These are phyloP conservation scores for Fusarium sp. DNA, from an alignment of 2,329 filamentous ascomycete species.

Conservation along the genomic window DNA sequence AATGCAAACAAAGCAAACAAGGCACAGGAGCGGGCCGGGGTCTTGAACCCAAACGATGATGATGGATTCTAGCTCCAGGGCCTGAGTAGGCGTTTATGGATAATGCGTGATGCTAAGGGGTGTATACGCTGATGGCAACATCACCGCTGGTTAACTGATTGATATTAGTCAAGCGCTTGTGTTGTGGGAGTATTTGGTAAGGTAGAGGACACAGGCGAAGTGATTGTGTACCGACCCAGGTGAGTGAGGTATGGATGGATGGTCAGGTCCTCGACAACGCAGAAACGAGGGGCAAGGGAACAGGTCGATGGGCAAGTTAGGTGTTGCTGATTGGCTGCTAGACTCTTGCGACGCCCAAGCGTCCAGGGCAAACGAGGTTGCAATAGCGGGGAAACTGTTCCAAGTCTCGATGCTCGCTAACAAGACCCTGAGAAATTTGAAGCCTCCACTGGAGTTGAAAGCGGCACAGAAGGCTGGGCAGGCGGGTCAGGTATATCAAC, in stretches of 20 bases:
- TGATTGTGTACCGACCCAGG: constrained; percentile 10
- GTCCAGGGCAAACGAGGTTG: constrained; percentile 14
- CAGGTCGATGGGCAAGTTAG: constrained; percentile 9
- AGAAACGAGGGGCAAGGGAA: constrained; percentile 39
- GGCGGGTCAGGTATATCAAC: constrained; percentile 1
- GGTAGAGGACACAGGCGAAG: background rate
- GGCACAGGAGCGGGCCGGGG: constrained; percentile 10
- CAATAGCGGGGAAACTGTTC: constrained; percentile 19
- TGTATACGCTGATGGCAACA: background rate
- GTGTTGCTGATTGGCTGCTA: constrained; percentile 16
- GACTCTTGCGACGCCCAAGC: background rate
- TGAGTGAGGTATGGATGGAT: background rate
- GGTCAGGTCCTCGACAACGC: constrained; percentile 6
- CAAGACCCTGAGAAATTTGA: constrained; percentile 12
- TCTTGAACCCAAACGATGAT: constrained; percentile 5
- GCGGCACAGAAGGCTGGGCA: background rate
- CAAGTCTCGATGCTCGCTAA: constrained; percentile 12
- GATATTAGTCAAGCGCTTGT: constrained; percentile 13
- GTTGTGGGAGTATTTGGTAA: background rate
- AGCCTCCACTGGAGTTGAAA: constrained; percentile 10
- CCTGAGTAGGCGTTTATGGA: constrained; percentile 1
- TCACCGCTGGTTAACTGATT: constrained; percentile 1
- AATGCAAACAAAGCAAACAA: constrained; percentile 12
- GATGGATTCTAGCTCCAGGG: background rate
- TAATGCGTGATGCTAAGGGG: background rate